Evolutionary conservation across 805 yeast species (phyloP).

Genomic region (Schwanniomyces polymorphus): DNA sequence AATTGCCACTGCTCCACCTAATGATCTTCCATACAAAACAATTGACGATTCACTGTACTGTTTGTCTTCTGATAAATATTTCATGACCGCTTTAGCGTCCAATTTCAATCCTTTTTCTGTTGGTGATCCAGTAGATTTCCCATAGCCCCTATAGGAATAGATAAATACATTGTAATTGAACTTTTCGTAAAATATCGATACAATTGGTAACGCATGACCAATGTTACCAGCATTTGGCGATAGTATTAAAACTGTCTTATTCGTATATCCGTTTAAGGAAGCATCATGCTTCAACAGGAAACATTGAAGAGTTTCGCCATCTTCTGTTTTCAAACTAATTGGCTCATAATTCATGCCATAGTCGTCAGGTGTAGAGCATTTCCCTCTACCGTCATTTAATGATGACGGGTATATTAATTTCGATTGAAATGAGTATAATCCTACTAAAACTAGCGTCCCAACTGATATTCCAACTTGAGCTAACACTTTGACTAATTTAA

Average conservation of each 20-base stretch:
- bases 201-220: constrained; percentile 85
- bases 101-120: constrained; percentile 75
- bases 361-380: constrained; percentile 76
- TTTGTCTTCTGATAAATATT: constrained; percentile 52
- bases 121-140: constrained; percentile 73
- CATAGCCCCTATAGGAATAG: constrained; percentile 91
- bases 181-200: constrained; percentile 59
- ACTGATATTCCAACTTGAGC: constrained; percentile 44
- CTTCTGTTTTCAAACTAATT: constrained; percentile 60
- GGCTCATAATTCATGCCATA: constrained; percentile 65
- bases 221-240: constrained; percentile 97
- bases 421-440: constrained; percentile 62
- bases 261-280: constrained; percentile 34
- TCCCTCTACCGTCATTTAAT: constrained; percentile 69
- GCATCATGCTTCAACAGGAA: constrained; percentile 57
- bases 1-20: constrained; percentile 94
- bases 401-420: constrained; percentile 80
- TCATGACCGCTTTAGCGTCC: constrained; percentile 76
- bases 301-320: constrained; percentile 67
- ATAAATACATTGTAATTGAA: constrained; percentile 77
- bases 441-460: constrained; percentile 46
- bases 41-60: constrained; percentile 54
- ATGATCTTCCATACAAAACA: constrained; percentile 80
- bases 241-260: constrained; percentile 72
- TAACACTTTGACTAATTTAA: constrained; percentile 22